These are phyloP conservation scores for Rhizophagus sp. DNA, from an alignment of 192 early-diverging fungal genomes.

Conservation along the genomic window DNA sequence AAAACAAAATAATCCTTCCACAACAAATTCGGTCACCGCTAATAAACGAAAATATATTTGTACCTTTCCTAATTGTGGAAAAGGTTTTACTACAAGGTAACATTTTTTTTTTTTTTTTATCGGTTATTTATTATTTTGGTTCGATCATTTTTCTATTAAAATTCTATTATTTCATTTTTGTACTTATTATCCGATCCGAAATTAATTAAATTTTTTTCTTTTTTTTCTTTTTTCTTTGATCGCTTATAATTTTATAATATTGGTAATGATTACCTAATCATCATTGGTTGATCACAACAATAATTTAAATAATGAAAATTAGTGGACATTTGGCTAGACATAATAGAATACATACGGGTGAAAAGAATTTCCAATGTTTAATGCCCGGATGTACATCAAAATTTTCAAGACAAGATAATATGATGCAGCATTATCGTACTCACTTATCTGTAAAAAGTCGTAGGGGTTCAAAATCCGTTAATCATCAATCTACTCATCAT, in stretches of 20 bases:
- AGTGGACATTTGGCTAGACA: slow-evolving; percentile 83
- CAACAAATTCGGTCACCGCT: slow-evolving; percentile 17
- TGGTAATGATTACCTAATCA: not conserved
- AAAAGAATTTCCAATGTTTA: slow-evolving; percentile 73
- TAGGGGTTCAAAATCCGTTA: slow-evolving; percentile 34
- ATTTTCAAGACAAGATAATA: slow-evolving; percentile 84
- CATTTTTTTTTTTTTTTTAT: not conserved
- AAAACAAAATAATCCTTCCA: not conserved
- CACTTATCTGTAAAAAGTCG: slow-evolving; percentile 73
- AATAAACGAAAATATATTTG: slow-evolving; percentile 76
- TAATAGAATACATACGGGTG: slow-evolving; percentile 81
- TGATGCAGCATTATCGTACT: slow-evolving; percentile 86
- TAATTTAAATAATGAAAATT: not conserved
- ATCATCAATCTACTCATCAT: not conserved
- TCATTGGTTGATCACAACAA: not conserved
- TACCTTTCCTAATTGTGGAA: slow-evolving; percentile 62
- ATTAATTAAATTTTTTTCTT: not conserved
- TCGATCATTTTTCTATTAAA: too few species aligned
- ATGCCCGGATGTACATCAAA: slow-evolving; percentile 68
- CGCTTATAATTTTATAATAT: not conserved
- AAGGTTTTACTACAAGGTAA: slow-evolving; percentile 80
- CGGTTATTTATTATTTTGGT: too few species aligned
- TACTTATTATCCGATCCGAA: not conserved
- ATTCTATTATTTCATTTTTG: not conserved
- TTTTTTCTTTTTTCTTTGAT: not conserved